phyloP scores from a whole-genome alignment of 179 eudicot species.

The Carnegiea gigantea region DNA sequence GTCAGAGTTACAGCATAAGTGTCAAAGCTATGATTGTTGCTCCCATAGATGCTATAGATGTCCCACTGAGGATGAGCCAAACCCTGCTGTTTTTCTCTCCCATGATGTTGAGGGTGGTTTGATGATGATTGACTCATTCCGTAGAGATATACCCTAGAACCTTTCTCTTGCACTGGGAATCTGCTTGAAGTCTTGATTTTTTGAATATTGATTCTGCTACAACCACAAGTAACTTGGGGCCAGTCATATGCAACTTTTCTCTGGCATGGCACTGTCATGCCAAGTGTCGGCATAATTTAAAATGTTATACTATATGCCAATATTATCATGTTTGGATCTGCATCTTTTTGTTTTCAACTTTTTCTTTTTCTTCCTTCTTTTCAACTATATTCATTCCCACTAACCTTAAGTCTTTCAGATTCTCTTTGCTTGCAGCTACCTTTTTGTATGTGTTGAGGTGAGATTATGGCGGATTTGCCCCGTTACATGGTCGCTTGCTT shows the following conservation, averaged over 20 bases:
- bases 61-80: too few species aligned
- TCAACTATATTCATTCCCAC: not conserved
- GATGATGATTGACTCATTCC: not conserved
- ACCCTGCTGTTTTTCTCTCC: not conserved
- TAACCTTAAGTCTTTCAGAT: not conserved
- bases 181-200: not conserved
- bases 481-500: constrained; percentile 66
- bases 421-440: constrained; percentile 19
- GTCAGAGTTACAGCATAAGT: not conserved
- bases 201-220: not conserved
- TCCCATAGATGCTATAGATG: not conserved
- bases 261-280: not conserved
- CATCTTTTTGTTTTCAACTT: not conserved
- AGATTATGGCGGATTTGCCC: constrained; percentile 67
- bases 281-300: not conserved
- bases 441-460: constrained; percentile 38
- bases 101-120: not conserved
- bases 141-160: not conserved
- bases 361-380: not conserved
- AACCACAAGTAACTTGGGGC: not conserved
- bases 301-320: not conserved
- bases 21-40: too few species aligned
- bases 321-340: not conserved
- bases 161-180: not conserved
- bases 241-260: not conserved